Evolutionary conservation across 257 asterid species (phyloP), one percentile per base, ranked within the genome.

Genomic region (Euphrasia confusa): DNA sequence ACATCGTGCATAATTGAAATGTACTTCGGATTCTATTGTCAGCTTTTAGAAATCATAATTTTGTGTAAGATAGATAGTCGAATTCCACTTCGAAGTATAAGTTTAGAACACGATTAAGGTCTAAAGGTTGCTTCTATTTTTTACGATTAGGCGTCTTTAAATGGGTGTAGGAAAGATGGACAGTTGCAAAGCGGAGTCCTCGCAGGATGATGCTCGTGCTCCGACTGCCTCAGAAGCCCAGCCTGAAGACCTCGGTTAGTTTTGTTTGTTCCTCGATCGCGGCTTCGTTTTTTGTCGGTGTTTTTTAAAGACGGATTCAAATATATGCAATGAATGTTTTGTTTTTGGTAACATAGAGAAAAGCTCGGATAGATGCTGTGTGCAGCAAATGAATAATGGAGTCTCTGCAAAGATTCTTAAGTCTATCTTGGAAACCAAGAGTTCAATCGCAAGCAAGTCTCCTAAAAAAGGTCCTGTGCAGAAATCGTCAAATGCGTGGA

Each of bases 351-450:
- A 67, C 77, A 92, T 97, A 86, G 71, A 83, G 89, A 71, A 83
- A 85, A 72, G 94, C 87, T 67, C 90, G 95, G 40, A 78, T 89
- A 28, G 96, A 87, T 72, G 95, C 88, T 71, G 72, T 89, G 28
- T 92, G 99, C 81, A 79, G 78, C 83, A 89, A 81, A 92, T 92
- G 97, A 92, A 79, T 61, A 89, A 92, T 72, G 99, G 97, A 61
- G 81, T 83, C 52, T 75, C 99, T 39, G 58, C 72, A 15, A 84
- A 79, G 71, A 67, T 85, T 68, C 84, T 89, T 28, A 87, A 75
- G 44, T 69, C 91, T 67, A 79, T 85, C 48, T 44, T 76, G 53
- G 64, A 66, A 71, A 86, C 65, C 68, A 80, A 69, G 65, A 70
- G 72, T 56, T 54, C 82, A 26, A 57, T 44, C 24, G 68, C 66